Evolutionary conservation across 2,329 filamentous ascomycete species (phyloP), one percentile per base, ranked within the genome.

Genomic region (Nannizzia gypsea): DNA sequence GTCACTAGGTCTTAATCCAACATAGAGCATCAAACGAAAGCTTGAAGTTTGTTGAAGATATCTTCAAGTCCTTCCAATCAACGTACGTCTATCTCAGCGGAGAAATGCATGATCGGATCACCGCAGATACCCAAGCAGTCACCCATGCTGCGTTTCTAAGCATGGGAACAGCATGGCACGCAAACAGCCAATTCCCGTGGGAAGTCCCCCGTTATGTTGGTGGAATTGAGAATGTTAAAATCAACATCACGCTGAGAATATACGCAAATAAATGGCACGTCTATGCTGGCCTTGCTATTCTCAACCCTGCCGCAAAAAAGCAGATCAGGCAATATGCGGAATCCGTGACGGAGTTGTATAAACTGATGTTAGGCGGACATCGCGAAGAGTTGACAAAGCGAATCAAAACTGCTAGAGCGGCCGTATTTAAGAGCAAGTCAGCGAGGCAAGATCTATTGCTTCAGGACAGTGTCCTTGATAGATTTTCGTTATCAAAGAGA

Each of bases 191-290:
- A 72, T 99, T 97, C 68, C 93, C 95, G 0, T 99, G 93, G 93
- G 92, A 97, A 68, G 85, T 92, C 54, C 84, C 86, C n/a, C 90
- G 93, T 64, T 99, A 97, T 74, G 84, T 96, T 3, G 93, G 93
- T 61, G 95, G 93, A 58, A 95, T 99, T 68, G 93, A 99, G 74
- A 99, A 99, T 73, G 92, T 97, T 68, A 99, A 99, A 77, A 96
- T 97, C 78, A 99, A 99, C 76, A 85, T 97, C 66, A 97, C 90
- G 66, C 79, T 99, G 65, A 90, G 93, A 67, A 97, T 99, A 76
- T 99, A 97, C 77, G 86, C 87, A 62, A 95, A 96, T 74, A 99
- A 97, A 74, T 99, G 95, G 95, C 95, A 99, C 77, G 93, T 99
- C 61, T 99, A 99, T 73, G 93, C 93, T 20, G 93, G 93, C 0